Conservation (phyloP, 2,329 filamentous ascomycete species). For the Blumeria hordei region DNA sequence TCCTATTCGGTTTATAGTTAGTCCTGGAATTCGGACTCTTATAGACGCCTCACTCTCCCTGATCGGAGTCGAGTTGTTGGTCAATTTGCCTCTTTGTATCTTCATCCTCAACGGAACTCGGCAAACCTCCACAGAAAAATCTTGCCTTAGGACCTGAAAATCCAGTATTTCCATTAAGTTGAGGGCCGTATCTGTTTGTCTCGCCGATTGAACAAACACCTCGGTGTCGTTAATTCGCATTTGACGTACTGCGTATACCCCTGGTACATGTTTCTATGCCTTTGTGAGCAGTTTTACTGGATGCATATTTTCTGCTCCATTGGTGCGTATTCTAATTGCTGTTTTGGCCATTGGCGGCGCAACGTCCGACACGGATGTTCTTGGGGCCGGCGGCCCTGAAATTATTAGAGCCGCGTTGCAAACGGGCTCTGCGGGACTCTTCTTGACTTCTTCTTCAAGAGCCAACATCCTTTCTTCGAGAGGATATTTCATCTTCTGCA, state of each 20-base stretch:
- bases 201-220: neutral
- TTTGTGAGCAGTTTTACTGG: neutral
- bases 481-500: too few species aligned
- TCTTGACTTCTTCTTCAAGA: too few species aligned
- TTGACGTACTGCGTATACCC: neutral
- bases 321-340: neutral
- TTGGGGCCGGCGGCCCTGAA: too few species aligned
- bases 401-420: too few species aligned
- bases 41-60: neutral
- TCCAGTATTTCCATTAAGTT: neutral
- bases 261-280: neutral
- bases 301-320: neutral
- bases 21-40: neutral
- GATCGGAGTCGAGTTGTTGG: neutral
- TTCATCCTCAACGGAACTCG: neutral
- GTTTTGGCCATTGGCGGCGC: neutral
- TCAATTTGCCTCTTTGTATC: neutral
- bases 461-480: too few species aligned
- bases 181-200: neutral
- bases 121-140: neutral
- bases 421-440: too few species aligned
- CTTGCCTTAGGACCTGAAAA: neutral
- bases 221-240: neutral
- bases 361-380: too few species aligned
- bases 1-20: neutral